Conservation (phyloP, 1,139 yeast species). For the Blastobotrys capitulatus region DNA sequence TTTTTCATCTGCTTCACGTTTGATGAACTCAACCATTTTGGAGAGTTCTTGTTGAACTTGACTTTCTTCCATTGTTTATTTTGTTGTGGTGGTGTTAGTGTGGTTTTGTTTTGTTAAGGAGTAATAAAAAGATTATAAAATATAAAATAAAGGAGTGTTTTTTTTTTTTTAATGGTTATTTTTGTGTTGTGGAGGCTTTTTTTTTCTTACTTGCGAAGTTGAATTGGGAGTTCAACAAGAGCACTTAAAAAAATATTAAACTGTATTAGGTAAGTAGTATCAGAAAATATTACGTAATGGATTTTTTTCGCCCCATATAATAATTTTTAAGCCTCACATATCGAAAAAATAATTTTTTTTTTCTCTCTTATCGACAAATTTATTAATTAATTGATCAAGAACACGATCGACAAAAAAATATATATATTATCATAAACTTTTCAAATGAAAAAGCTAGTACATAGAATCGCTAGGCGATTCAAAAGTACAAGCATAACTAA, state of each 20-base stretch:
- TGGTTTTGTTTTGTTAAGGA: too few species aligned
- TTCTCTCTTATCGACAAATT: too few species aligned
- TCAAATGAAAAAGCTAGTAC: neutral
- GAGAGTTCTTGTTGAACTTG: slow-evolving; percentile 79
- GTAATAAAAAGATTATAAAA: neutral
- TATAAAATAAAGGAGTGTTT: neutral
- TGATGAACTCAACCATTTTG: slow-evolving; percentile 98
- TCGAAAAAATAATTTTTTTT: too few species aligned
- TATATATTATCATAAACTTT: too few species aligned
- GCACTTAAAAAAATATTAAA: too few species aligned
- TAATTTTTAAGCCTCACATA: too few species aligned
- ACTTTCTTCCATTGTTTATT: slow-evolving; percentile 12
- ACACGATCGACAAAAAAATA: too few species aligned
- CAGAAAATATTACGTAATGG: too few species aligned
- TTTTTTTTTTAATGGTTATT: neutral
- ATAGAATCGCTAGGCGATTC: neutral
- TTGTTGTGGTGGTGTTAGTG: neutral
- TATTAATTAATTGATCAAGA: too few species aligned
- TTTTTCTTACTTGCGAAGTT: too few species aligned
- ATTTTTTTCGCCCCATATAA: too few species aligned
- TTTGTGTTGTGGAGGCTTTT: neutral
- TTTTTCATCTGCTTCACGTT: slow-evolving; percentile 98
- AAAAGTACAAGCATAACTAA: neutral
- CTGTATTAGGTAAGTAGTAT: too few species aligned
- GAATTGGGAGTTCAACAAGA: neutral